These are phyloP conservation scores for Rosa chinensis DNA, from an alignment of 306 rosid genomes.

Conservation along the genomic window DNA sequence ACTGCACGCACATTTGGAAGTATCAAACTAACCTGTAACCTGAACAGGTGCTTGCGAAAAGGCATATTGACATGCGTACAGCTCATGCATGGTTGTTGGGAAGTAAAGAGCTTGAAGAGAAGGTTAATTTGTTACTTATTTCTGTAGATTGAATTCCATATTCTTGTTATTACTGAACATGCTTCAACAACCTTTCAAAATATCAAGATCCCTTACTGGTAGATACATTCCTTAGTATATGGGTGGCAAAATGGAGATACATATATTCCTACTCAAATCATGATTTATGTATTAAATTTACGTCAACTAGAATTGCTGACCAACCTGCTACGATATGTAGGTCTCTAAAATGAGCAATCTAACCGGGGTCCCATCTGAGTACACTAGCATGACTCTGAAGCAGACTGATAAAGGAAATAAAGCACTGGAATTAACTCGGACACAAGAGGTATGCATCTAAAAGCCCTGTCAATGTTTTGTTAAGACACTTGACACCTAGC, in stretches of 20 bases:
- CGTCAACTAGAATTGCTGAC: not conserved
- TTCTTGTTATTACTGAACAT: not conserved
- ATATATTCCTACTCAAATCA: not conserved
- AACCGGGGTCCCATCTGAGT: slow-evolving; percentile 74
- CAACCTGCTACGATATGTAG: slow-evolving; percentile 38
- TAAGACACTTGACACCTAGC: not conserved
- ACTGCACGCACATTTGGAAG: not conserved
- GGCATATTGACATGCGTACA: slow-evolving; percentile 71
- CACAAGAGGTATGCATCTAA: slow-evolving; percentile 56
- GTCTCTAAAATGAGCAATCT: slow-evolving; percentile 74
- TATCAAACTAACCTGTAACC: not conserved
- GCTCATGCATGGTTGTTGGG: slow-evolving; percentile 74
- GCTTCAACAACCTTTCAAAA: not conserved
- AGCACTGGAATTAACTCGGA: slow-evolving; percentile 38
- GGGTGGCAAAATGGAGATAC: not conserved
- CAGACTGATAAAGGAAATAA: slow-evolving; percentile 46
- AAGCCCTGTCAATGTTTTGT: not conserved
- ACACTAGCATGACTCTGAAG: slow-evolving; percentile 53
- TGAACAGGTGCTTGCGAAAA: slow-evolving; percentile 75
- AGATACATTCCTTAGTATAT: not conserved
- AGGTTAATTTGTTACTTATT: slow-evolving; percentile 48
- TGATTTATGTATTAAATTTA: not conserved
- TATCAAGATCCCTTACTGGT: not conserved
- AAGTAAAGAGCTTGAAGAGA: slow-evolving; percentile 73
- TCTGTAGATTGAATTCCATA: not conserved